These are phyloP conservation scores for Nadsonia commutata DNA, from an alignment of 1,139 yeast genomes.

Conservation along the genomic window DNA sequence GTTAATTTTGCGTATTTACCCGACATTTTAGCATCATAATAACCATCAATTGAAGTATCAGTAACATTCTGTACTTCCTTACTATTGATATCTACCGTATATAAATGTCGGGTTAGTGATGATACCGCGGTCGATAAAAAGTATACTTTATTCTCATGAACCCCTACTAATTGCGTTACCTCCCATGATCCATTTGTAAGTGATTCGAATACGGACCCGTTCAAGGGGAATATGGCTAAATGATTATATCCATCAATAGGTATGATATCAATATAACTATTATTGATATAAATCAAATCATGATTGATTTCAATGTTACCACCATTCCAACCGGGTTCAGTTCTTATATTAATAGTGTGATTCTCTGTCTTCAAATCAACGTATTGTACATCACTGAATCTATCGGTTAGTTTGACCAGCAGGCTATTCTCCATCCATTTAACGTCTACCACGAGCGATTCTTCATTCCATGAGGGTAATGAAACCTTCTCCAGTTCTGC, in stretches of 20 bases:
- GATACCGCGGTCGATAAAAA: conserved; percentile 47
- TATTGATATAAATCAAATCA: conserved; percentile 39
- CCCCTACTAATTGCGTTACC: conserved; percentile 41
- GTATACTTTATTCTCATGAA: conserved; percentile 40
- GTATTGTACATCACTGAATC: conserved; percentile 48
- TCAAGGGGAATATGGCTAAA: conserved; percentile 46
- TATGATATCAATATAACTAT: conserved; percentile 62
- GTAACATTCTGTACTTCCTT: conserved; percentile 36
- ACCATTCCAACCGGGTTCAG: too few relatives aligned
- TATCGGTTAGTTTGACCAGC: conserved; percentile 52
- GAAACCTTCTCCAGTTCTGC: too few relatives aligned
- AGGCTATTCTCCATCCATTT: conserved; percentile 51
- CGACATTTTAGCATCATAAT: conserved; percentile 38
- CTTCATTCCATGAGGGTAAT: too few relatives aligned
- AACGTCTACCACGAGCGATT: conserved; percentile 59
- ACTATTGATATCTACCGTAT: conserved; percentile 31
- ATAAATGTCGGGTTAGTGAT: conserved; percentile 43
- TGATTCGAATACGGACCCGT: conserved; percentile 30
- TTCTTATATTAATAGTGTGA: too few relatives aligned
- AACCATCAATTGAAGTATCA: conserved; percentile 42
- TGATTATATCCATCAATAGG: conserved; percentile 52
- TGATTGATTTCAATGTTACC: conserved; percentile 72
- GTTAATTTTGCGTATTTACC: conserved; percentile 39
- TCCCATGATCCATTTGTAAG: conserved; percentile 61
- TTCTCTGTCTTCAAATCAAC: conserved; percentile 40